phyloP scores from a whole-genome alignment of 768 basidiomycete genomes.

The Calocybe indica region DNA sequence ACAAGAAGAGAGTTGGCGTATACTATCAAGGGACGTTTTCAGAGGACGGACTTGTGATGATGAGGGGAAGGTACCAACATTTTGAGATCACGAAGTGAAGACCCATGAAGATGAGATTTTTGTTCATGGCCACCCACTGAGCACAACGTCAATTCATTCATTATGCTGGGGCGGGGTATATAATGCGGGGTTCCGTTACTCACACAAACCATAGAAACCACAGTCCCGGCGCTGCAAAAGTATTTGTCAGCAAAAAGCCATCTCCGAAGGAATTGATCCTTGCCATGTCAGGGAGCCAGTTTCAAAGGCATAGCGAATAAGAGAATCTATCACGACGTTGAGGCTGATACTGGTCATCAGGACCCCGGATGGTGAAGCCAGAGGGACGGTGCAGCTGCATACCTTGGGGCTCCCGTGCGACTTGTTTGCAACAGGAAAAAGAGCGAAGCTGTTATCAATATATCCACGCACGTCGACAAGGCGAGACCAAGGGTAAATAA shows the following conservation, averaged over 20 bases:
- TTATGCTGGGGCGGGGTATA: background rate
- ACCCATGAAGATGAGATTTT: slow-evolving; percentile 7
- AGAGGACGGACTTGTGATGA: background rate
- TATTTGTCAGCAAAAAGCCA: background rate
- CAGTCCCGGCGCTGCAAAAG: slow-evolving; percentile 3
- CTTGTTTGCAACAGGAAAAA: slow-evolving; percentile 35
- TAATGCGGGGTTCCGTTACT: background rate
- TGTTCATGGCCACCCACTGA: slow-evolving; percentile 4
- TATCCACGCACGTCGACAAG: slow-evolving; percentile 41
- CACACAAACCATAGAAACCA: slow-evolving; percentile 7
- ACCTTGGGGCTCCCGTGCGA: slow-evolving; percentile 32
- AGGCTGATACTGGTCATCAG: slow-evolving; percentile 15
- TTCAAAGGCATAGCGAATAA: slow-evolving; percentile 47
- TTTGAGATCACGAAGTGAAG: slow-evolving; percentile 8
- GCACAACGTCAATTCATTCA: background rate
- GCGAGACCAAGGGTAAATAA: slow-evolving; percentile 47
- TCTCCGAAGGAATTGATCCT: background rate
- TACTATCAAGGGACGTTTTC: background rate
- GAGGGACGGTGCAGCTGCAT: slow-evolving; percentile 3
- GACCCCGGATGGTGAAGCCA: slow-evolving; percentile 6
- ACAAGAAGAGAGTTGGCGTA: slow-evolving; percentile 7
- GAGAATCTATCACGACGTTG: slow-evolving; percentile 38
- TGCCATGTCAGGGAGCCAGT: slow-evolving; percentile 47
- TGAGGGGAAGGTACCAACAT: background rate
- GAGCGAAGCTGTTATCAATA: slow-evolving; percentile 41